Evolutionary conservation across 495 filamentous ascomycete genomes (phyloP).

Genomic region (Penicillium egyptiacum): DNA sequence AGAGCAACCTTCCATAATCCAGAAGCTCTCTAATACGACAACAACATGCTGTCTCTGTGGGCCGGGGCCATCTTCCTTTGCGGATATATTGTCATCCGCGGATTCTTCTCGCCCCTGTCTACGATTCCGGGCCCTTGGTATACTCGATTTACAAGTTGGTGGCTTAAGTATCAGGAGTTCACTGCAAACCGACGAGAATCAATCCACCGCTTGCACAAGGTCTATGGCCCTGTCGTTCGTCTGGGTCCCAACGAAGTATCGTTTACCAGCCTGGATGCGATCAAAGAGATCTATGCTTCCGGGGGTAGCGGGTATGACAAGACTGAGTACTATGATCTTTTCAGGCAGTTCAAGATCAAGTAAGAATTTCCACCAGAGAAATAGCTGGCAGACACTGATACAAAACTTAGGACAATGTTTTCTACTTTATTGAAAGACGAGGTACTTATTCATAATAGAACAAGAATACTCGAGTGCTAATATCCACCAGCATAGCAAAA

Average conservation of each 20-base stretch:
- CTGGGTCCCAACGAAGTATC: conserved; percentile 61
- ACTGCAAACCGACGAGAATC: conserved; percentile 51
- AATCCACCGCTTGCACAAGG: conserved; percentile 55
- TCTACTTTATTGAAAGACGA: conserved; percentile 57
- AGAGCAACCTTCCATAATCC: too few relatives aligned
- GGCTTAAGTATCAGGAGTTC: conserved; percentile 60
- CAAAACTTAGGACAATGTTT: conserved; percentile 54
- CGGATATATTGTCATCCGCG: conserved; percentile 10
- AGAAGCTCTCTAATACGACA: neutral
- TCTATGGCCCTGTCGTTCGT: conserved; percentile 58
- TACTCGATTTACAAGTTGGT: conserved; percentile 51
- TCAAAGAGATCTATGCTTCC: conserved; percentile 66
- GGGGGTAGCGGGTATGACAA: conserved; percentile 68
- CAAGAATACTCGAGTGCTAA: neutral
- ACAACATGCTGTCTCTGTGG: conserved; percentile 30
- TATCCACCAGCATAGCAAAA: conserved; percentile 52
- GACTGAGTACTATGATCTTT: conserved; percentile 65
- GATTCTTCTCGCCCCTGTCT: conserved; percentile 16
- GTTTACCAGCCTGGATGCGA: conserved; percentile 55
- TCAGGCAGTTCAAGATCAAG: conserved; percentile 57
- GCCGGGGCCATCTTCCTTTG: conserved; percentile 14
- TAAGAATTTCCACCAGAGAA: conserved; percentile 19
- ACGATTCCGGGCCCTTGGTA: conserved; percentile 54
- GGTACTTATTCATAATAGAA: conserved; percentile 25
- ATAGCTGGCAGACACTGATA: conserved; percentile 8